Evolutionary conservation across 169 alveolate genomes (phyloP).

Genomic region (Plasmodium gallinaceum): DNA sequence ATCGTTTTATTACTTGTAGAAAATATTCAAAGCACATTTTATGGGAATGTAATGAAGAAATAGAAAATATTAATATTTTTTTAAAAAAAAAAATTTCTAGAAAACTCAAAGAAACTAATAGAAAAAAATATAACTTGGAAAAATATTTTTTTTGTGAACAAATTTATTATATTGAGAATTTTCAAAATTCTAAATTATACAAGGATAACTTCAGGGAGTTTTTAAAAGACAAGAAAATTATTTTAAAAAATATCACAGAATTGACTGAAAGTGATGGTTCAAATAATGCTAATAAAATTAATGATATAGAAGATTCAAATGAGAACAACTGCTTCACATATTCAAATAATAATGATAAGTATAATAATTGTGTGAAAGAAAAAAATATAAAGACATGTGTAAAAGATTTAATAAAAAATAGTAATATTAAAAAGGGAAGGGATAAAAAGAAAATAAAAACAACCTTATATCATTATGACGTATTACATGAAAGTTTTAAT

Average conservation of each 20-base stretch:
- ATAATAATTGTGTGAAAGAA: neutral
- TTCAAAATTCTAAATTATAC: conserved; percentile 22
- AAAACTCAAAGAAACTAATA: conserved; percentile 52
- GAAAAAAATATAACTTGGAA: conserved; percentile 33
- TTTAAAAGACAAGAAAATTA: conserved; percentile 41
- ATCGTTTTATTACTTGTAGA: conserved; percentile 14
- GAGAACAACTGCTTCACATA: neutral
- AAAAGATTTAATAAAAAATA: too few relatives aligned
- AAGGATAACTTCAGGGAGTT: conserved; percentile 5
- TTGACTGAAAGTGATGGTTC: conserved; percentile 2
- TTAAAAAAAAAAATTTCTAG: conserved; percentile 41
- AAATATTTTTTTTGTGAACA: conserved; percentile 65
- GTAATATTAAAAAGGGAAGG: neutral
- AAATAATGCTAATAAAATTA: neutral
- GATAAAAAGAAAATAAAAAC: conserved; percentile 55
- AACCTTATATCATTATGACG: conserved; percentile 20
- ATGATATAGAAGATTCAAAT: neutral
- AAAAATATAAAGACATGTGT: neutral
- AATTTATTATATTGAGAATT: conserved; percentile 13
- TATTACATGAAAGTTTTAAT: conserved; percentile 9
- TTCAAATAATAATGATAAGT: neutral
- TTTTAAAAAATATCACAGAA: conserved; percentile 14
- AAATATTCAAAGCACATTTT: conserved; percentile 13
- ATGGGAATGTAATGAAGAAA: conserved; percentile 1
- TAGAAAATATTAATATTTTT: neutral